Evolutionary conservation across 345 rosid genomes (phyloP).

Genomic region (Jatropha curcas): DNA sequence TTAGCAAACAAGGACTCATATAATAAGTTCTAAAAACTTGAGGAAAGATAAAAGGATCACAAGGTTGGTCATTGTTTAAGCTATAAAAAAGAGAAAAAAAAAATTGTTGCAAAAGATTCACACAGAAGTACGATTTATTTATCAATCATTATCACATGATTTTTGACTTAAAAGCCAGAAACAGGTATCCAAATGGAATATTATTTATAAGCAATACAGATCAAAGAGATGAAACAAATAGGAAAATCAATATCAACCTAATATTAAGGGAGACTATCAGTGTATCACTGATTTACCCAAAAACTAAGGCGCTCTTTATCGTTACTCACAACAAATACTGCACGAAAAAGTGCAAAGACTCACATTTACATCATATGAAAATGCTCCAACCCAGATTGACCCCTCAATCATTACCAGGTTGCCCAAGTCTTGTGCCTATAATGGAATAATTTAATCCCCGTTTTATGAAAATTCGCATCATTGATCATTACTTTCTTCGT

Average conservation of each 20-base stretch:
- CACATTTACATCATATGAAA: no score
- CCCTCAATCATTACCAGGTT: not conserved
- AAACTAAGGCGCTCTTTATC: no score
- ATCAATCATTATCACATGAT: not conserved
- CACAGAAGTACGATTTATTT: not conserved
- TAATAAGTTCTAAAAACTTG: not conserved
- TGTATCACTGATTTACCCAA: no score
- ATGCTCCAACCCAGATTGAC: no score
- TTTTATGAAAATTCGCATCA: no score
- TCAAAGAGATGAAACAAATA: no score
- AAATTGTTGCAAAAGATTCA: not conserved
- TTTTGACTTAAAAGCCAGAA: not conserved
- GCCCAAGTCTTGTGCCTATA: not conserved
- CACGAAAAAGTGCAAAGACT: no score
- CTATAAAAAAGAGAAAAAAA: not conserved
- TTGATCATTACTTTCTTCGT: no score
- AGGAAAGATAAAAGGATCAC: not conserved
- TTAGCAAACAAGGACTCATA: not conserved
- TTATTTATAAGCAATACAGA: no score
- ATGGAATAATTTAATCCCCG: not conserved
- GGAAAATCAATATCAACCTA: not conserved
- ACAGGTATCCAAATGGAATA: not conserved
- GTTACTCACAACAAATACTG: no score
- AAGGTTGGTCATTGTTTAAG: not conserved
- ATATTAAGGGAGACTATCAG: not conserved